Evolutionary conservation across 371 early-diverging fungal species (phyloP).

Genomic region (Parasitella parasitica): DNA sequence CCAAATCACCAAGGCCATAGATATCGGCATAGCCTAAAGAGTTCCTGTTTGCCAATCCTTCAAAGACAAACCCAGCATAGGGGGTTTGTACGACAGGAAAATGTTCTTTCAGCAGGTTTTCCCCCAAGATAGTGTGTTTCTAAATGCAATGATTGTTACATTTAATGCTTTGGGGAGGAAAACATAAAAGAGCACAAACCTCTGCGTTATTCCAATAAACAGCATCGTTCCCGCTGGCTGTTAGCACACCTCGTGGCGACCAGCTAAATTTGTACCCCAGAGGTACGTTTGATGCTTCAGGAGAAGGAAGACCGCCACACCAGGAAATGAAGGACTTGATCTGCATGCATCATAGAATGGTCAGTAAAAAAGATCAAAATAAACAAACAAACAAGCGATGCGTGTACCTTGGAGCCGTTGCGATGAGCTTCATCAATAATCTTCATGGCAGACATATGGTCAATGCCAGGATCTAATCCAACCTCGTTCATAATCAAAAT

Average conservation of each 20-base stretch:
- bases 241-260: constrained; percentile 85
- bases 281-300: constrained; percentile 85
- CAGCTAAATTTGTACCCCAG: constrained; percentile 92
- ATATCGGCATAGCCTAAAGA: constrained; percentile 66
- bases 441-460: constrained; percentile 97
- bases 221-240: constrained; percentile 84
- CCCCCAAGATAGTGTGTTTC: constrained; percentile 63
- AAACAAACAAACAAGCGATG: constrained; percentile 9
- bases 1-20: constrained; percentile 65
- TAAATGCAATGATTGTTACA: constrained; percentile 1
- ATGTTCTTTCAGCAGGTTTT: constrained; percentile 68
- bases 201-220: constrained; percentile 73
- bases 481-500: constrained; percentile 95
- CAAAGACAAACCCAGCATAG: constrained; percentile 82
- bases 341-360: constrained; percentile 24
- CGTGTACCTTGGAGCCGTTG: constrained; percentile 52
- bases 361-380: background rate
- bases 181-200: constrained; percentile 30
- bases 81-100: constrained; percentile 64
- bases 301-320: constrained; percentile 92
- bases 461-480: constrained; percentile 97
- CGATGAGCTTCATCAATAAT: constrained; percentile 83
- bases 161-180: background rate
- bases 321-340: constrained; percentile 81
- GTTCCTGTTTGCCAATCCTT: constrained; percentile 86